phyloP scores from a whole-genome alignment of 768 basidiomycete genomes.

The Xerocomus potaroensis region DNA sequence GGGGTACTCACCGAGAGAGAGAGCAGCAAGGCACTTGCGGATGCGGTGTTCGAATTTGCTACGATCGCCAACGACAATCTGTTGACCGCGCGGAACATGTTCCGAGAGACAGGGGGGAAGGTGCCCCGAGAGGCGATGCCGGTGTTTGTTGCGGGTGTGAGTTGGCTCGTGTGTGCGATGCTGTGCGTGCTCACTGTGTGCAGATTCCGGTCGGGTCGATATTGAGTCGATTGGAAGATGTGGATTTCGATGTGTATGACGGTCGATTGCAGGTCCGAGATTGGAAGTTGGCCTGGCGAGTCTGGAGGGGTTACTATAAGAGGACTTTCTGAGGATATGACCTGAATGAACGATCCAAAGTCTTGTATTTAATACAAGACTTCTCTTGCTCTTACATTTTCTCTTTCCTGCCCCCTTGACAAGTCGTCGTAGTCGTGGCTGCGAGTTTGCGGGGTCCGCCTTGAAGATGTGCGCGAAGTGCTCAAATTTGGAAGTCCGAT shows the following conservation, averaged over 20 bases:
- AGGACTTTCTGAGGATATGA: conserved; percentile 33
- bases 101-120: conserved; percentile 48
- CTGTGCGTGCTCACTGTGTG: conserved; percentile 1
- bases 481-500: conserved; percentile 36
- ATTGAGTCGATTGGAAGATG: conserved; percentile 61
- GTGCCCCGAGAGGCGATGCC: conserved; percentile 61
- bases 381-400: background rate
- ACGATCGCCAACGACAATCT: conserved; percentile 78
- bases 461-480: conserved; percentile 24
- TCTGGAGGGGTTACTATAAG: conserved; percentile 53
- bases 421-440: conserved; percentile 15
- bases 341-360: no score
- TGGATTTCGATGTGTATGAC: conserved; percentile 70
- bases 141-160: conserved; percentile 66
- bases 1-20: conserved; percentile 62
- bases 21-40: conserved; percentile 56
- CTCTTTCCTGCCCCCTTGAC: background rate
- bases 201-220: conserved; percentile 68
- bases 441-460: conserved; percentile 30
- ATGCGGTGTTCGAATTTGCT: conserved; percentile 83
- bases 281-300: conserved; percentile 75
- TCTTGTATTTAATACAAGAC: no score
- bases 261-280: conserved; percentile 58
- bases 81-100: conserved; percentile 66
- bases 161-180: conserved; percentile 27